phyloP scores from a whole-genome alignment of 108 stramenopile species.

The Discostella pseudostelligera region DNA sequence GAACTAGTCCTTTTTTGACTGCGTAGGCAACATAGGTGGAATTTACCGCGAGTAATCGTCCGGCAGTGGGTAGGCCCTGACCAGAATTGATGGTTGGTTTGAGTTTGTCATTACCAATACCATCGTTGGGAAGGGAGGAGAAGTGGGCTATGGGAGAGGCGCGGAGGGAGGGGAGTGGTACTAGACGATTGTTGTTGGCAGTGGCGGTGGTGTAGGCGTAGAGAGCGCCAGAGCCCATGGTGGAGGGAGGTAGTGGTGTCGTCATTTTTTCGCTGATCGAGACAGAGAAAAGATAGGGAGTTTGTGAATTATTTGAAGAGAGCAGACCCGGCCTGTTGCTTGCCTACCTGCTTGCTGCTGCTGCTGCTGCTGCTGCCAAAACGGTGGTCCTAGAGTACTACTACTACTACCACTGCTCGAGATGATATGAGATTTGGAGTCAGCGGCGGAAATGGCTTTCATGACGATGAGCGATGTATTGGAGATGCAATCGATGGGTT shows the following conservation, averaged over 20 bases:
- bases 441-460: no score
- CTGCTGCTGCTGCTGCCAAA: no score
- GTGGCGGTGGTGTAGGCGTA: conserved; percentile 13
- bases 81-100: neutral
- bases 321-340: no score
- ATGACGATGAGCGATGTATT: no score
- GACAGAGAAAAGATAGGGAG: no score
- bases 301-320: no score
- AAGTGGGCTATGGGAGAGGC: conserved; percentile 45
- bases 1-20: conserved; percentile 84
- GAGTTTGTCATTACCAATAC: conserved; percentile 26
- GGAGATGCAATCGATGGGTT: no score
- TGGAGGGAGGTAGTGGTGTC: conserved; percentile 24
- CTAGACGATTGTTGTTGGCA: neutral
- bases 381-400: no score
- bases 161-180: conserved; percentile 15
- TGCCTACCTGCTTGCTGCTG: no score
- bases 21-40: conserved; percentile 75
- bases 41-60: conserved; percentile 63
- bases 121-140: conserved; percentile 31
- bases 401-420: no score
- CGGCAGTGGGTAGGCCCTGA: conserved; percentile 24
- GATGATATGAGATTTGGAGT: no score
- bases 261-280: no score
- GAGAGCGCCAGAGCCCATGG: conserved; percentile 10